phyloP scores from a whole-genome alignment of 768 basidiomycete species.

The Suillus plorans region DNA sequence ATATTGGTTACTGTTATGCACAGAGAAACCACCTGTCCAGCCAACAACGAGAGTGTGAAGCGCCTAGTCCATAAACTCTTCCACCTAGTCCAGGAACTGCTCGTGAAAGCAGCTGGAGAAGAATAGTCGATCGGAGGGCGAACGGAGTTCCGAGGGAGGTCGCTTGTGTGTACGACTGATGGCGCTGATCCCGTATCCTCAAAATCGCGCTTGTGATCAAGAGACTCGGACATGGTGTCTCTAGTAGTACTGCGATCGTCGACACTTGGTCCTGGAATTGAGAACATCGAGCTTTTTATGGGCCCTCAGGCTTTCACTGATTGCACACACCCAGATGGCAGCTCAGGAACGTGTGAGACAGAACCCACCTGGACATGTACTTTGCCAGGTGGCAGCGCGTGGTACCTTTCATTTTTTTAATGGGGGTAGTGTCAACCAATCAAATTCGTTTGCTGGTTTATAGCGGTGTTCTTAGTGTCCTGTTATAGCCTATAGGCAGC shows the following conservation, averaged over 20 bases:
- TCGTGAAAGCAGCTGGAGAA: slow-evolving; percentile 51
- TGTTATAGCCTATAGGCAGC: not conserved
- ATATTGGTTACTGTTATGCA: slow-evolving; percentile 91
- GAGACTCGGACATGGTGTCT: slow-evolving; percentile 16
- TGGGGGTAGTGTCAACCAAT: not conserved
- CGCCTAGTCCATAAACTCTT: slow-evolving; percentile 76
- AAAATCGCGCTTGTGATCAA: slow-evolving; percentile 24
- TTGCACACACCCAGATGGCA: not conserved
- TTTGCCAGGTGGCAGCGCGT: slow-evolving; percentile 11
- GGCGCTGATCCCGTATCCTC: slow-evolving; percentile 13
- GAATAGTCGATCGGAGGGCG: slow-evolving; percentile 69
- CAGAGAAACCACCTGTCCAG: slow-evolving; percentile 81
- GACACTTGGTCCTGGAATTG: not conserved
- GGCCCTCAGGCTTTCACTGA: not conserved
- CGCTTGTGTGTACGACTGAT: not conserved
- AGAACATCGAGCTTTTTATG: not conserved
- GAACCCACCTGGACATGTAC: slow-evolving; percentile 13
- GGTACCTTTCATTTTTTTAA: not conserved
- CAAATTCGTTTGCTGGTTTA: not conserved
- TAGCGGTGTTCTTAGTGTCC: not conserved
- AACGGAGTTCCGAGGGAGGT: slow-evolving; percentile 1
- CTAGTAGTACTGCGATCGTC: not conserved
- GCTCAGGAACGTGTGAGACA: slow-evolving; percentile 1
- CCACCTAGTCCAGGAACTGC: slow-evolving; percentile 60
- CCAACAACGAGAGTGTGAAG: slow-evolving; percentile 66